A percentile compares a stretch with the other conserved stretches of the same genome.
These are phyloP conservation scores for Hymenoscyphus occultus DNA, from an alignment of 2,329 filamentous ascomycete species.

Conservation along the genomic window DNA sequence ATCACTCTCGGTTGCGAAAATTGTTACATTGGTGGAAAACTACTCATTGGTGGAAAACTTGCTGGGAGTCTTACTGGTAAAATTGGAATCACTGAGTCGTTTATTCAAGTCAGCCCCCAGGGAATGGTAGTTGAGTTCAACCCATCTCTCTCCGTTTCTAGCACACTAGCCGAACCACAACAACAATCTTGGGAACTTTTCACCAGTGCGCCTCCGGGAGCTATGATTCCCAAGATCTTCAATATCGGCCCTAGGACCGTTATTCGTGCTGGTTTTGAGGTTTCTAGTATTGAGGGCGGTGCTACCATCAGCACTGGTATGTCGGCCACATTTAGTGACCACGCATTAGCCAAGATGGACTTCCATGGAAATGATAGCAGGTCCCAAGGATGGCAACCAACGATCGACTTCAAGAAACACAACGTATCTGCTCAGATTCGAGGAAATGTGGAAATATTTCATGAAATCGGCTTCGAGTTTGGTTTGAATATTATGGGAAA, in stretches of 20 bases:
- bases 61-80: not conserved
- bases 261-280: conserved; percentile 11
- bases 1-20: conserved; percentile 13
- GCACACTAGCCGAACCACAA: not conserved
- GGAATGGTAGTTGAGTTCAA: conserved; percentile 12
- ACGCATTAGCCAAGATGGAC: conserved; percentile 6
- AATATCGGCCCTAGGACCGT: conserved; percentile 9
- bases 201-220: not conserved
- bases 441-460: conserved; percentile 6
- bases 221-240: conserved; percentile 9
- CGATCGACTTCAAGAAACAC: conserved; percentile 1
- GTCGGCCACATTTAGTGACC: conserved; percentile 7
- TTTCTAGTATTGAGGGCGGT: conserved; percentile 7
- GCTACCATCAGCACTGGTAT: conserved; percentile 8
- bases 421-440: conserved; percentile 10
- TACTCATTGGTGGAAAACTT: conserved; percentile 9
- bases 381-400: conserved; percentile 14
- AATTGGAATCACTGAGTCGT: not conserved
- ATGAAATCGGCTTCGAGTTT: conserved; percentile 4
- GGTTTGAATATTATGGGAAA: conserved; percentile 6
- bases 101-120: conserved; percentile 2
- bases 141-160: conserved; percentile 8
- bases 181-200: not conserved
- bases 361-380: not conserved
- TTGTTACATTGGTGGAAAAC: conserved; percentile 10